Conservation (phyloP, 108 stramenopile species). For the Craspedostauros australis region DNA sequence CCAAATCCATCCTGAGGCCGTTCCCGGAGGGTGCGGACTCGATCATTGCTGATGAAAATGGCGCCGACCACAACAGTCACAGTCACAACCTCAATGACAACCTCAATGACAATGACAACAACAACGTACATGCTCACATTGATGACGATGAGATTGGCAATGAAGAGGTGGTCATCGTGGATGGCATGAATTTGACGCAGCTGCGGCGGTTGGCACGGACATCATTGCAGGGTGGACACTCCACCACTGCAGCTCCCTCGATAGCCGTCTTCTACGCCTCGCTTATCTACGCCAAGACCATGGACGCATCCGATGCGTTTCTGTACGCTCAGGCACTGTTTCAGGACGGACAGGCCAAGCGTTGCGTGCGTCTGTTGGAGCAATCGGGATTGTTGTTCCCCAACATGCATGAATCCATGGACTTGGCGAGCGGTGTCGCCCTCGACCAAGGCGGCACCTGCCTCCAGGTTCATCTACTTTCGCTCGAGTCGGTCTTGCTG, state of each 20-base stretch:
- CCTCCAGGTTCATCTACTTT: too few species aligned
- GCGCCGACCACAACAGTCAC: too few species aligned
- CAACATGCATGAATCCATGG: neutral
- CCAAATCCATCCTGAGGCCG: too few species aligned
- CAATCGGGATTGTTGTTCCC: slow-evolving; percentile 27
- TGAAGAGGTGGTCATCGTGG: neutral
- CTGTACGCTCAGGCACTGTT: slow-evolving; percentile 48
- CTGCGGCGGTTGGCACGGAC: slow-evolving; percentile 11
- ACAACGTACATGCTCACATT: neutral
- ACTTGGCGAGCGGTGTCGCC: neutral
- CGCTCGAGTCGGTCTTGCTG: slow-evolving; percentile 26
- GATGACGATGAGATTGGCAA: neutral
- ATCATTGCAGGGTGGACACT: neutral
- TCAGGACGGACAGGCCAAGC: slow-evolving; percentile 40
- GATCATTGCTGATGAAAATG: too few species aligned
- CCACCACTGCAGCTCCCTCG: slow-evolving; percentile 10
- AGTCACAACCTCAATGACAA: neutral
- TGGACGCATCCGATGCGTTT: slow-evolving; percentile 47
- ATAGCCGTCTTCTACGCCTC: slow-evolving; percentile 64
- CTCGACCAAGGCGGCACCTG: too few species aligned
- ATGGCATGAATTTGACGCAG: slow-evolving; percentile 24
- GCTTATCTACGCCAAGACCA: slow-evolving; percentile 50
- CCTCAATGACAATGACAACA: neutral
- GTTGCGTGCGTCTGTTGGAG: slow-evolving; percentile 50
- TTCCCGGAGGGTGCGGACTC: too few species aligned